Evolutionary conservation across 2,329 filamentous ascomycete genomes (phyloP).

Genomic region (Harringtonia aguacate): DNA sequence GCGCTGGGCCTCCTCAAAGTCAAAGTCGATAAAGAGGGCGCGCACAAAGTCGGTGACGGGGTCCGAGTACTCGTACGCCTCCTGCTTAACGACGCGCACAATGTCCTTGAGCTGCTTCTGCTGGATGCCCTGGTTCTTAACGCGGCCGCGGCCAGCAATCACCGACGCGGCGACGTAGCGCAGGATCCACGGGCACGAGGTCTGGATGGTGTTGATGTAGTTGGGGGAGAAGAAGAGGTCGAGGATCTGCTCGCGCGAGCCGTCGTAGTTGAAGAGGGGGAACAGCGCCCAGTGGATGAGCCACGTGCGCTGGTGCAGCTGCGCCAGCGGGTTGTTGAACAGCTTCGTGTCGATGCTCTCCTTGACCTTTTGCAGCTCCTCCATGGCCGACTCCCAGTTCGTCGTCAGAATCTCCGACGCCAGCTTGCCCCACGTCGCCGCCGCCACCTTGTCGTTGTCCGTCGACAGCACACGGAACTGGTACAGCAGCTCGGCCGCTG

Average conservation of each 20-base stretch:
- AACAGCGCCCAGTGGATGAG: constrained; percentile 97
- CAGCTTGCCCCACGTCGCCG: constrained; percentile 95
- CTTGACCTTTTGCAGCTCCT: constrained; percentile 83
- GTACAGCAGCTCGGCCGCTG: constrained; percentile 86
- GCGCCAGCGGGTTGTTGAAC: constrained; percentile 90
- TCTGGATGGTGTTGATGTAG: constrained; percentile 99
- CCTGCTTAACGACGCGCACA: constrained; percentile 88
- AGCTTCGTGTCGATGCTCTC: constrained; percentile 89
- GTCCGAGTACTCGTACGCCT: constrained; percentile 95
- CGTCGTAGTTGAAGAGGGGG: constrained; percentile 96
- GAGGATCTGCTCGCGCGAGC: constrained; percentile 78
- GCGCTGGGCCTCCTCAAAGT: constrained; percentile 93
- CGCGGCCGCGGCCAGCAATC: constrained; percentile 78
- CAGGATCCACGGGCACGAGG: constrained; percentile 90
- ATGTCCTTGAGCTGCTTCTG: constrained; percentile 99
- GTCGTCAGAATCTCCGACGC: constrained; percentile 90
- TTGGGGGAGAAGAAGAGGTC: constrained; percentile 95
- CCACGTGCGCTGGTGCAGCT: constrained; percentile 94
- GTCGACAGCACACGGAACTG: constrained; percentile 97
- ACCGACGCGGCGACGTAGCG: constrained; percentile 90
- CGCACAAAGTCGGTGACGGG: constrained; percentile 94
- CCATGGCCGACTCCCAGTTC: constrained; percentile 89
- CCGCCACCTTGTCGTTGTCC: constrained; percentile 94
- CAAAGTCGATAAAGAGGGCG: constrained; percentile 89
- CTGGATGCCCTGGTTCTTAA: constrained; percentile 74